These are phyloP conservation scores for Crataegus laevigata DNA, from an alignment of 306 rosid species.

Conservation along the genomic window DNA sequence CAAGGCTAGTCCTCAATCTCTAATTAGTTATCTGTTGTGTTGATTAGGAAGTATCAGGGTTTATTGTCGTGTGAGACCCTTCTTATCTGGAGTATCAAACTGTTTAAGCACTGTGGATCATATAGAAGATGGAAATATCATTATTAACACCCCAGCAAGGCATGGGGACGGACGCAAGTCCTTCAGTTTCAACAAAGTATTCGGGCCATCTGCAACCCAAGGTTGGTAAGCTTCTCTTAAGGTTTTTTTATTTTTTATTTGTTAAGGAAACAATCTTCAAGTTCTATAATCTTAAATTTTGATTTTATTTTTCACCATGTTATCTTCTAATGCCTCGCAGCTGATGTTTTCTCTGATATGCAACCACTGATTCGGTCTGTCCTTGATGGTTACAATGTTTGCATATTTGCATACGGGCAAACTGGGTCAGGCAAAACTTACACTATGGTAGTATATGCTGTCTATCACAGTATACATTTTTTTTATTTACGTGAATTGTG, in stretches of 20 bases:
- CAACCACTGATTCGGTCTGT: constrained; percentile 84
- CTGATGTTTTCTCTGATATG: constrained; percentile 82
- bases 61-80: constrained; percentile 95
- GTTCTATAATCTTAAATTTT: constrained; percentile 12
- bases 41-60: constrained; percentile 89
- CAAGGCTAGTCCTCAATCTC: background rate
- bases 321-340: constrained; percentile 32
- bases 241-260: background rate
- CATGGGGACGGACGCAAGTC: constrained; percentile 68
- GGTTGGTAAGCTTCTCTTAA: constrained; percentile 36
- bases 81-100: constrained; percentile 53
- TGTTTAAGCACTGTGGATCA: constrained; percentile 57
- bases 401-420: constrained; percentile 92
- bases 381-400: constrained; percentile 84
- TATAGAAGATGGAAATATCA: constrained; percentile 78
- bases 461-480: background rate
- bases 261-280: background rate
- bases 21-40: constrained; percentile 9
- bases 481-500: background rate
- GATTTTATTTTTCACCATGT: background rate
- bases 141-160: constrained; percentile 61
- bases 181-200: constrained; percentile 82
- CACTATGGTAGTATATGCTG: constrained; percentile 59
- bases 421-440: constrained; percentile 88
- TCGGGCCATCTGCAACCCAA: constrained; percentile 84